Evolutionary conservation across 108 stramenopile species (phyloP).

Genomic region (Pseudonitzschia multistriata): DNA sequence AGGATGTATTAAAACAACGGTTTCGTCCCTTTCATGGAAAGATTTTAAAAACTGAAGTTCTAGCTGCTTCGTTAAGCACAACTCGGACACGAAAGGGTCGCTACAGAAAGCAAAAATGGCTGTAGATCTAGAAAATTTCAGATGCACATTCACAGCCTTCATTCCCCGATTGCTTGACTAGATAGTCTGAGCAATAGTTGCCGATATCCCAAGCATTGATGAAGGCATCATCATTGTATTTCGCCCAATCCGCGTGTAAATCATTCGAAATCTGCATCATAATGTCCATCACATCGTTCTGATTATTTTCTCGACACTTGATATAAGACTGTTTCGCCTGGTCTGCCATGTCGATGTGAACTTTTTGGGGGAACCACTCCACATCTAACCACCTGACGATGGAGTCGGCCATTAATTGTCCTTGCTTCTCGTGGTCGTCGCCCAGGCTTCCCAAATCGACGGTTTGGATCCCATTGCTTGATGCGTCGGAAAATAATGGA

Average conservation of each 20-base stretch:
- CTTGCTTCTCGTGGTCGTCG: conserved; percentile 62
- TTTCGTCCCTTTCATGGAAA: no score
- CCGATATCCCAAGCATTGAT: conserved; percentile 84
- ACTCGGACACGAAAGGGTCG: no score
- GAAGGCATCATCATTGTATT: conserved; percentile 82
- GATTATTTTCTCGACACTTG: conserved; percentile 44
- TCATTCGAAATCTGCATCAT: conserved; percentile 73
- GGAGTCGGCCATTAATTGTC: conserved; percentile 57
- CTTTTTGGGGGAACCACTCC: conserved; percentile 81
- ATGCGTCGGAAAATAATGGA: neutral
- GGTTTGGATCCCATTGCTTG: conserved; percentile 4
- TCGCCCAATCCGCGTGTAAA: conserved; percentile 60
- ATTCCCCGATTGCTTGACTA: conserved; percentile 56
- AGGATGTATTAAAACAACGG: no score
- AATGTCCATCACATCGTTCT: conserved; percentile 66
- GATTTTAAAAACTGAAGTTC: no score
- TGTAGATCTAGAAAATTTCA: conserved; percentile 43
- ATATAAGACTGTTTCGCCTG: conserved; percentile 67
- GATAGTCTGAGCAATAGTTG: conserved; percentile 81
- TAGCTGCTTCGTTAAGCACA: no score
- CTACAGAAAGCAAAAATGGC: no score
- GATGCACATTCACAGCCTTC: conserved; percentile 78
- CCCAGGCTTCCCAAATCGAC: neutral
- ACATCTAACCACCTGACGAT: conserved; percentile 64
- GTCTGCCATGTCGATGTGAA: conserved; percentile 71